Percentiles rank a stretch among this genome's conserved stretches.
Evolutionary conservation across 2,329 filamentous ascomycete genomes (phyloP).

Genomic region (Harringtonia lauricola): DNA sequence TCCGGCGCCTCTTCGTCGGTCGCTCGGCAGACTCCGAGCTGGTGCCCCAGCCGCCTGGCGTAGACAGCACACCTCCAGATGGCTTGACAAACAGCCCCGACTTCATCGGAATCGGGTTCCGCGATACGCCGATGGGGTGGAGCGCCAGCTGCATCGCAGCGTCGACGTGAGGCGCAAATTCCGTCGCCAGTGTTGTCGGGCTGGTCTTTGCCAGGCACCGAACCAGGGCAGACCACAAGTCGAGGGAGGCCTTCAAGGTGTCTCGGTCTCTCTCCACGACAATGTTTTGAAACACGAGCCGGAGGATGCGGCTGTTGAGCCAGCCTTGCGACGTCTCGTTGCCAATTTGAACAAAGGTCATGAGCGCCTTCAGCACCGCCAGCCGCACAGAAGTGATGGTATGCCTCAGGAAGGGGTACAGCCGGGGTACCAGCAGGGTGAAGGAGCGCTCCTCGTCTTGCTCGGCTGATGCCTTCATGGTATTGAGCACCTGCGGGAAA

Average conservation of each 20-base stretch:
- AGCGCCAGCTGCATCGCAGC: constrained; percentile 77
- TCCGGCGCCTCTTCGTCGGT: constrained; percentile 65
- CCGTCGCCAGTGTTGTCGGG: constrained; percentile 53
- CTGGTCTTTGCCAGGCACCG: constrained; percentile 50
- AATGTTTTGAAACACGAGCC: constrained; percentile 89
- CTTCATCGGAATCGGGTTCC: constrained; percentile 89
- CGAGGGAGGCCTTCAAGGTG: constrained; percentile 70
- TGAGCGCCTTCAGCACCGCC: constrained; percentile 81
- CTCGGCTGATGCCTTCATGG: constrained; percentile 84
- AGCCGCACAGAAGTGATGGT: constrained; percentile 94
- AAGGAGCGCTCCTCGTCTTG: constrained; percentile 83
- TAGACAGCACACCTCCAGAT: constrained; percentile 72
- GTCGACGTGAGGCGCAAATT: constrained; percentile 65
- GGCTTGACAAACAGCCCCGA: constrained; percentile 81
- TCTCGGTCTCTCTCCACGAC: constrained; percentile 82
- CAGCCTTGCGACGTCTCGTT: constrained; percentile 73
- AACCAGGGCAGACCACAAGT: constrained; percentile 77
- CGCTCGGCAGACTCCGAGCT: constrained; percentile 47
- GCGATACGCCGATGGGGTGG: constrained; percentile 83
- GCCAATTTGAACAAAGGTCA: constrained; percentile 85
- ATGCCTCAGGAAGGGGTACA: constrained; percentile 93
- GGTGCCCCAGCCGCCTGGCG: constrained; percentile 30
- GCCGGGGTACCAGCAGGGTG: constrained; percentile 77
- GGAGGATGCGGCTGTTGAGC: constrained; percentile 81
- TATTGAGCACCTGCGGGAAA: constrained; percentile 82